Evolutionary conservation across 768 basidiomycete genomes (phyloP).

Genomic region (Suillus paluster): DNA sequence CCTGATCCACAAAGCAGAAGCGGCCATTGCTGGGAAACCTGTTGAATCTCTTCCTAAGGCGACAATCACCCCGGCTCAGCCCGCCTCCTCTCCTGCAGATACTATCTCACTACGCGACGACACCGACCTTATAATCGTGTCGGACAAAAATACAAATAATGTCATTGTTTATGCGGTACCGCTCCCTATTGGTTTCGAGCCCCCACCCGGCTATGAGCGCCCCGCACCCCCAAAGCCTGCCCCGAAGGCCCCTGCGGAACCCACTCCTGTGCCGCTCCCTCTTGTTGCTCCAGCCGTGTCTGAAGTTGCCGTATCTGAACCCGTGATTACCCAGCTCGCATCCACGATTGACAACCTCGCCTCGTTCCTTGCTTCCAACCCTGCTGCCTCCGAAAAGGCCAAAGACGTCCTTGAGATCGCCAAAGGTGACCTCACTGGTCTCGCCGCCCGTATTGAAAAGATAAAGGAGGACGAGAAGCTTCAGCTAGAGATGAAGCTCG

Average conservation of each 20-base stretch:
- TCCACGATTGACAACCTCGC: slow-evolving; percentile 92
- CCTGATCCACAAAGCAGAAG: slow-evolving; percentile 74
- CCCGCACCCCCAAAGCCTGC: slow-evolving; percentile 56
- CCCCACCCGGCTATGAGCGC: slow-evolving; percentile 84
- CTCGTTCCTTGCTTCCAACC: slow-evolving; percentile 77
- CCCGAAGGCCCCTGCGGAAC: slow-evolving; percentile 31
- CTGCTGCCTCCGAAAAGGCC: slow-evolving; percentile 67
- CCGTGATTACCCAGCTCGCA: slow-evolving; percentile 92
- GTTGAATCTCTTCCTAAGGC: slow-evolving; percentile 30
- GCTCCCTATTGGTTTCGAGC: slow-evolving; percentile 93
- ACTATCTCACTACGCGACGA: slow-evolving; percentile 28
- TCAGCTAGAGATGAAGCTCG: slow-evolving; percentile 66
- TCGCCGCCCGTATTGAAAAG: slow-evolving; percentile 77
- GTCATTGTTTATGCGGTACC: slow-evolving; percentile 61
- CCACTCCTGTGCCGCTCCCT: slow-evolving; percentile 56
- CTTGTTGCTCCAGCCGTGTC: slow-evolving; percentile 82
- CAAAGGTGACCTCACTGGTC: slow-evolving; percentile 76
- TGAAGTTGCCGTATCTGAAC: slow-evolving; percentile 76
- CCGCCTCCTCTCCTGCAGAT: slow-evolving; percentile 29
- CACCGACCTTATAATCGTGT: slow-evolving; percentile 29
- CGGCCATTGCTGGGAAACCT: slow-evolving; percentile 58
- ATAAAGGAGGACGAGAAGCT: slow-evolving; percentile 79
- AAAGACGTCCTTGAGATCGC: slow-evolving; percentile 79
- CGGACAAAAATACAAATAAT: slow-evolving; percentile 34
- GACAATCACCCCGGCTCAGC: slow-evolving; percentile 28